Conservation (phyloP, 1,284 basidiomycete genomes). For the Athelia sp. region DNA sequence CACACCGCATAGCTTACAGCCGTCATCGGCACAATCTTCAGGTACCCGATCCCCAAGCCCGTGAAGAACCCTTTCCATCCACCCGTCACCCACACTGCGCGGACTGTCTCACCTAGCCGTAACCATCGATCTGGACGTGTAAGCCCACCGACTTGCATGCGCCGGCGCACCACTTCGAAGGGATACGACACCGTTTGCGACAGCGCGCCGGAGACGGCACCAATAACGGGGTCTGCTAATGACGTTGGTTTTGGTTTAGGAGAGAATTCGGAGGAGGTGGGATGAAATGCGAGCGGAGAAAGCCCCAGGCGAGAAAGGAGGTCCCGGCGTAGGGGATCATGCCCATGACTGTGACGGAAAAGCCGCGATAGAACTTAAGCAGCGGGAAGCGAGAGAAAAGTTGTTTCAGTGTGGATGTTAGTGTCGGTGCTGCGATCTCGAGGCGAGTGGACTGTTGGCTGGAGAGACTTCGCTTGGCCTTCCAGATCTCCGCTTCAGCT, state of each 20-base stretch:
- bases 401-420: conserved; percentile 13
- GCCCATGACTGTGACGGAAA: conserved; percentile 84
- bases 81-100: conserved; percentile 58
- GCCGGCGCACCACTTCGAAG: conserved; percentile 88
- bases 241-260: conserved; percentile 30
- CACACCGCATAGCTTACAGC: conserved; percentile 77
- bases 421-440: conserved; percentile 13
- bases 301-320: conserved; percentile 91
- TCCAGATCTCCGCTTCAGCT: no score
- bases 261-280: conserved; percentile 30
- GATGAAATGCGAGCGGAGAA: conserved; percentile 65
- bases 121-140: conserved; percentile 75
- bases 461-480: no score
- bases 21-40: conserved; percentile 98
- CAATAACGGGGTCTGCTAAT: conserved; percentile 68
- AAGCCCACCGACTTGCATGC: conserved; percentile 95
- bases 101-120: conserved; percentile 74
- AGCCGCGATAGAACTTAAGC: conserved; percentile 94
- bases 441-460: no score
- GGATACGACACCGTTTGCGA: conserved; percentile 95
- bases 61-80: conserved; percentile 93
- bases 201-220: conserved; percentile 87
- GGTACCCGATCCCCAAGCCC: conserved; percentile 88
- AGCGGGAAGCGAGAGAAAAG: conserved; percentile 59
- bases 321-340: conserved; percentile 98